Evolutionary conservation across 306 rosid genomes (phyloP).

Genomic region (Gastrolobium bilobum): DNA sequence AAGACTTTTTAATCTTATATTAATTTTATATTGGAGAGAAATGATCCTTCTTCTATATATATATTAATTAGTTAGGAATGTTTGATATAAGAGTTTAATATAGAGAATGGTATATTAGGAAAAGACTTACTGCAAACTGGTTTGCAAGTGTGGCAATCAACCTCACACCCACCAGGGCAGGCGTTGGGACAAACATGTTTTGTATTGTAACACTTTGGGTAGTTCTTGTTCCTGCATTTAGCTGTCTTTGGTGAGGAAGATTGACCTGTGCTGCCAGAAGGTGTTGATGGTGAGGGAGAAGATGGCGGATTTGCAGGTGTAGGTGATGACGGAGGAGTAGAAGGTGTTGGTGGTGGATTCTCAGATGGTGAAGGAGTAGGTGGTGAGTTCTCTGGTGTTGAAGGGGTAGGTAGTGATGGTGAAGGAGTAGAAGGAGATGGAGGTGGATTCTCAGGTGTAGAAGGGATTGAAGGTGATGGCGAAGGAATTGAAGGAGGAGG

Average conservation of each 20-base stretch:
- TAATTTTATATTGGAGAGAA: too few species aligned
- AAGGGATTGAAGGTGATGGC: neutral
- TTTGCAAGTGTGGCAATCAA: conserved; percentile 73
- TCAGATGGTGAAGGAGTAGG: neutral
- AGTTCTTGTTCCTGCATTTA: conserved; percentile 58
- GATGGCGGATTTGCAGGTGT: conserved; percentile 32
- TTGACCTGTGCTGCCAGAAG: neutral
- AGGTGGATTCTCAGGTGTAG: conserved; percentile 26
- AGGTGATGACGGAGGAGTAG: neutral
- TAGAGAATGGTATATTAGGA: neutral
- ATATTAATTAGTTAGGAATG: too few species aligned
- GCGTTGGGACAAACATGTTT: conserved; percentile 61
- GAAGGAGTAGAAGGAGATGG: neutral
- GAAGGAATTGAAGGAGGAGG: conserved; percentile 1
- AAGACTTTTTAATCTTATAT: too few species aligned
- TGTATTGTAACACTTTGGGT: conserved; percentile 55
- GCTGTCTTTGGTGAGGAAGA: conserved; percentile 41
- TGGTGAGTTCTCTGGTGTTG: neutral
- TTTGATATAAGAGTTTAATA: neutral
- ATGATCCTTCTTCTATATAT: too few species aligned
- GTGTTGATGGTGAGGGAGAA: neutral
- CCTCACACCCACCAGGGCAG: conserved; percentile 66
- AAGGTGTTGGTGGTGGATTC: neutral
- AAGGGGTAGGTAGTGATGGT: neutral
- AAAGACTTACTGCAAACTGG: conserved; percentile 72